Evolutionary conservation across 2,329 filamentous ascomycete species (phyloP), one percentile per base, ranked within the genome.

Genomic region (Aspergillus latus): DNA sequence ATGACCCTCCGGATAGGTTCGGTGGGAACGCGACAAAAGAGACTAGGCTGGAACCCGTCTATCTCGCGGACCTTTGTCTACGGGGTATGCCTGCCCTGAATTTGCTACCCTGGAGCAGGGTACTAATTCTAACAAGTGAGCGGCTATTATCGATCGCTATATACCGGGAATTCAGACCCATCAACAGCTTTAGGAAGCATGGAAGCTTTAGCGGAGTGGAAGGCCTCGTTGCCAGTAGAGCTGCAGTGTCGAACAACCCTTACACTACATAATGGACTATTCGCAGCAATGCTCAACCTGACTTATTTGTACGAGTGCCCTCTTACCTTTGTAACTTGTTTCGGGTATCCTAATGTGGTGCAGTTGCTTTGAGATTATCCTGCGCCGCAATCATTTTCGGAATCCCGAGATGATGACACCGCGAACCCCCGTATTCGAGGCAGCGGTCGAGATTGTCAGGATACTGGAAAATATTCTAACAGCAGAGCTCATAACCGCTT

Each of bases 401-500:
- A 32, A 51, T 16, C 56, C 46, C 4, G 21, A 37, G 13, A 26
- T 40, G 6, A 42, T 58, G 50, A 44, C 32, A 43, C 5, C 40
- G 1, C 39, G 51, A 13, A 50, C 56, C 2, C 29, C 48, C 10
- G 46, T 39, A 5, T 58, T 49, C 42, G 56, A 49, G 11, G 46
- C 51, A 28, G 56, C 56, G 5, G 51, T 44, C 11, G 43, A 54
- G 11, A 54, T 58, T n/a, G 51, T 58, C 16, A 46, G 56, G 11
- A 51, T 58, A 7, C 21, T 58, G 5, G 56, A 58, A 16, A 43
- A 58, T 16, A 34, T 58, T 16, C 30, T 58, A 15, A 42, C 47
- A 16, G 50, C 46, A 5, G 45, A 51, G 15, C 34, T 58, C 6
- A 32, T 58, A 10, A 42, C 28, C 13, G n/a, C 26, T 32, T 32